phyloP scores from a whole-genome alignment of 805 yeast species.

The Yamadazyma takamatsuzukensis region DNA sequence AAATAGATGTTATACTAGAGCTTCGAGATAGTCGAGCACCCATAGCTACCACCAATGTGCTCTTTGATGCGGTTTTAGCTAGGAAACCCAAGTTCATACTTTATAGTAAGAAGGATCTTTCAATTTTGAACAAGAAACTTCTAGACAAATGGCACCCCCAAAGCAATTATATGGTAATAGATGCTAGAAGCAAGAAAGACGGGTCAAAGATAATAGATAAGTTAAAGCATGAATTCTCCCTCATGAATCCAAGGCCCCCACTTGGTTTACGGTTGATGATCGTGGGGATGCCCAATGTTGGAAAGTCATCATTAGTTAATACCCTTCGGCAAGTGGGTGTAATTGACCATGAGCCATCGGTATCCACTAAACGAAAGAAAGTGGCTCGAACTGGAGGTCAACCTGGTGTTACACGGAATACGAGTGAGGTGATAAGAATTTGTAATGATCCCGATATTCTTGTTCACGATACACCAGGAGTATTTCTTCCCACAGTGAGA shows the following conservation, averaged over 20 bases:
- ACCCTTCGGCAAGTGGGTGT: conserved; percentile 49
- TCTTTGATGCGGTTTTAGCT: conserved; percentile 65
- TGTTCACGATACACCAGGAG: conserved; percentile 91
- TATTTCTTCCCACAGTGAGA: conserved; percentile 71
- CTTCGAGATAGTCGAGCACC: conserved; percentile 91
- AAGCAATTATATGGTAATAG: conserved; percentile 43
- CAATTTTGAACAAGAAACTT: conserved; percentile 37
- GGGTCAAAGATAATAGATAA: conserved; percentile 48
- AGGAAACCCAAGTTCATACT: conserved; percentile 57
- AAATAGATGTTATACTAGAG: conserved; percentile 77
- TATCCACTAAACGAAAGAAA: conserved; percentile 43
- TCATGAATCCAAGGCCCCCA: conserved; percentile 71
- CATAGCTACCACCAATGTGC: conserved; percentile 69
- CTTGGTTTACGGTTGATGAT: conserved; percentile 74
- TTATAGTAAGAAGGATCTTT: conserved; percentile 73
- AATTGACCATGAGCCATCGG: conserved; percentile 12
- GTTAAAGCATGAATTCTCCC: conserved; percentile 42
- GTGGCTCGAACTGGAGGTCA: conserved; percentile 83
- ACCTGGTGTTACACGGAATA: conserved; percentile 85
- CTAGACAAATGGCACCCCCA: conserved; percentile 32
- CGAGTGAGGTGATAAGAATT: conserved; percentile 72
- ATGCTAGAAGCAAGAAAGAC: conserved; percentile 51
- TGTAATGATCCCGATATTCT: conserved; percentile 58
- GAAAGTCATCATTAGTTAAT: conserved; percentile 86
- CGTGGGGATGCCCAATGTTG: conserved; percentile 97